These are phyloP conservation scores for Lasiodiplodia theobromae DNA, from an alignment of 2,329 filamentous ascomycete species.

Conservation along the genomic window DNA sequence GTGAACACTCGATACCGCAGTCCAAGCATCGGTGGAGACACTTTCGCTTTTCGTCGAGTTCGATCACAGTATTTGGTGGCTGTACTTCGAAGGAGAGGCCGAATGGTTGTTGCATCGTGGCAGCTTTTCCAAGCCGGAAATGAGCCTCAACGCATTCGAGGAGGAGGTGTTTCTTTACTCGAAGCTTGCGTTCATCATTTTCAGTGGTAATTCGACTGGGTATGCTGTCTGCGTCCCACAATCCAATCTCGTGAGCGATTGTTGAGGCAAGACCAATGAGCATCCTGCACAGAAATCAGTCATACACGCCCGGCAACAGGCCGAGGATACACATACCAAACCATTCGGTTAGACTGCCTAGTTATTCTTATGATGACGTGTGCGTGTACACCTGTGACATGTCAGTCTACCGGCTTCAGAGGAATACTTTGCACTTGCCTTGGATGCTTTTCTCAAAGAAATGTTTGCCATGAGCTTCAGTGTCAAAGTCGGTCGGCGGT, in stretches of 20 bases:
- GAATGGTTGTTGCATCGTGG: slow-evolving; percentile 16
- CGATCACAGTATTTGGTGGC: neutral
- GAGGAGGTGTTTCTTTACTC: slow-evolving; percentile 12
- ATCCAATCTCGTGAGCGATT: slow-evolving; percentile 17
- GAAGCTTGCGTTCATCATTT: slow-evolving; percentile 7
- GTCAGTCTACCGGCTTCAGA: neutral
- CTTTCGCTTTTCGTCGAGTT: slow-evolving; percentile 2
- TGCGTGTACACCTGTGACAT: slow-evolving; percentile 1
- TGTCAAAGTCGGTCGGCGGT: slow-evolving; percentile 22
- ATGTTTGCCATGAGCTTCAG: slow-evolving; percentile 10
- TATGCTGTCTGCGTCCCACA: slow-evolving; percentile 7
- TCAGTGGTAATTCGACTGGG: slow-evolving; percentile 2
- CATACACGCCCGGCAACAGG: too few relatives aligned
- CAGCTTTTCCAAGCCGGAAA: slow-evolving; percentile 7
- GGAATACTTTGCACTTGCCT: neutral
- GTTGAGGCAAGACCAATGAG: slow-evolving; percentile 11
- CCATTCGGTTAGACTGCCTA: slow-evolving; percentile 21
- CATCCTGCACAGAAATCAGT: slow-evolving; percentile 8
- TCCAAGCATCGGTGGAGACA: slow-evolving; percentile 2
- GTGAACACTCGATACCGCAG: neutral
- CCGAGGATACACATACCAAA: neutral
- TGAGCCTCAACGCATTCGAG: slow-evolving; percentile 11
- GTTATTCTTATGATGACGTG: slow-evolving; percentile 4
- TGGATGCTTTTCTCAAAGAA: slow-evolving; percentile 19
- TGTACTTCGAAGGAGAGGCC: slow-evolving; percentile 19